Evolutionary conservation across 139 green algal genomes (phyloP).

Genomic region (Pycnococcus provasolii): DNA sequence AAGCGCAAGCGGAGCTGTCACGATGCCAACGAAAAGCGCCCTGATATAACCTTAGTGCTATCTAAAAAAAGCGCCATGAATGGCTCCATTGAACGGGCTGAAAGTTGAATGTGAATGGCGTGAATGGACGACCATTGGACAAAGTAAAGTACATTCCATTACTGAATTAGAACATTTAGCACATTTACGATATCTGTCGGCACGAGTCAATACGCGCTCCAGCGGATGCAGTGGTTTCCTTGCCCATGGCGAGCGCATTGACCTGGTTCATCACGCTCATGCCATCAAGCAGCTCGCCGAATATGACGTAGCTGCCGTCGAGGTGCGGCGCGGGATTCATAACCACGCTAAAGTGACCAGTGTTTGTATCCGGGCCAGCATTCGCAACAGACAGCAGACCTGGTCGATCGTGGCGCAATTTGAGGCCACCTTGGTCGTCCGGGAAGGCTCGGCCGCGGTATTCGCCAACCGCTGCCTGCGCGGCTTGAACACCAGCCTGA

Average conservation of each 20-base stretch:
- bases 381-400: slow-evolving; percentile 30
- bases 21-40: too few relatives aligned
- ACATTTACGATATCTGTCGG: too few relatives aligned
- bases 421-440: slow-evolving; percentile 16
- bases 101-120: too few relatives aligned
- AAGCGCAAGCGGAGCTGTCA: too few relatives aligned
- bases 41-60: too few relatives aligned
- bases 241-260: slow-evolving; percentile 39
- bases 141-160: too few relatives aligned
- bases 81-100: too few relatives aligned
- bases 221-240: not conserved
- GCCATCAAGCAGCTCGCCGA: slow-evolving; percentile 38
- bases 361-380: slow-evolving; percentile 28
- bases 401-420: slow-evolving; percentile 14
- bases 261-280: slow-evolving; percentile 18
- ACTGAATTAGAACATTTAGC: too few relatives aligned
- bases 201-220: too few relatives aligned
- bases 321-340: slow-evolving; percentile 32
- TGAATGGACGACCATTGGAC: too few relatives aligned
- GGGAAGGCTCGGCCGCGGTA: not conserved
- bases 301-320: slow-evolving; percentile 47
- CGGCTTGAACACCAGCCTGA: slow-evolving; percentile 3
- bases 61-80: too few relatives aligned
- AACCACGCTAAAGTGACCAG: slow-evolving; percentile 30
- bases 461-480: not conserved